phyloP scores from a whole-genome alignment of 1,284 basidiomycete species.

The Kwoniella shivajii region DNA sequence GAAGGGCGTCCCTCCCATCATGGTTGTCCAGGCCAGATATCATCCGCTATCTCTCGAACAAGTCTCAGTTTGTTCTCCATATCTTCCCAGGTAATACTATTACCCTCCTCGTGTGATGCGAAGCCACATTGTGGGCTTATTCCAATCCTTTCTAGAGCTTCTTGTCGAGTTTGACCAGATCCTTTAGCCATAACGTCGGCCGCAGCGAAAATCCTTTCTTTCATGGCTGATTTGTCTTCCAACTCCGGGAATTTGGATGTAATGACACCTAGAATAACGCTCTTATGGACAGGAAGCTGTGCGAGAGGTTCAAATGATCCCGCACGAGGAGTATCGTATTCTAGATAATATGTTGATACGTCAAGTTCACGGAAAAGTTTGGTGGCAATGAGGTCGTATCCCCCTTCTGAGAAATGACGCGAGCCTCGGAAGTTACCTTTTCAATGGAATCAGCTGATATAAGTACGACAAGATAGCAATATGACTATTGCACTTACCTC shows the following conservation, averaged over 20 bases:
- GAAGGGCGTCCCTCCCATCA: too few species aligned
- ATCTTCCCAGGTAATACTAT: slow-evolving; percentile 39
- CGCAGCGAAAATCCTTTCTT: slow-evolving; percentile 65
- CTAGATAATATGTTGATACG: slow-evolving; percentile 72
- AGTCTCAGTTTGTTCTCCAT: slow-evolving; percentile 44
- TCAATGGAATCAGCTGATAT: neutral
- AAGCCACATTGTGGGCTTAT: slow-evolving; percentile 47
- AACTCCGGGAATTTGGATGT: slow-evolving; percentile 70
- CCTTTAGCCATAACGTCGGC: slow-evolving; percentile 57
- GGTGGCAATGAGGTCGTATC: slow-evolving; percentile 71
- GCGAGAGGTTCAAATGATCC: slow-evolving; percentile 70
- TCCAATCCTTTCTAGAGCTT: slow-evolving; percentile 35
- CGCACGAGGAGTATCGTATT: slow-evolving; percentile 75
- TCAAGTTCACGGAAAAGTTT: slow-evolving; percentile 70
- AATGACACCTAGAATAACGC: slow-evolving; percentile 71
- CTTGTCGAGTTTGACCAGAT: slow-evolving; percentile 15
- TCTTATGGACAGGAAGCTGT: slow-evolving; percentile 65
- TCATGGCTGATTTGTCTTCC: slow-evolving; percentile 65
- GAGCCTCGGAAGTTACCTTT: slow-evolving; percentile 69
- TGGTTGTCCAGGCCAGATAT: slow-evolving; percentile 36
- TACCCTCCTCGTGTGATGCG: slow-evolving; percentile 30
- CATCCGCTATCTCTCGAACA: slow-evolving; percentile 37
- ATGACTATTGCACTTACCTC: slow-evolving; percentile 58
- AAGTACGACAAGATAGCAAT: neutral
- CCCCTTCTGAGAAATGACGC: slow-evolving; percentile 69